Evolutionary conservation across 441 rosid genomes (phyloP).

Genomic region (Populus hybrid): DNA sequence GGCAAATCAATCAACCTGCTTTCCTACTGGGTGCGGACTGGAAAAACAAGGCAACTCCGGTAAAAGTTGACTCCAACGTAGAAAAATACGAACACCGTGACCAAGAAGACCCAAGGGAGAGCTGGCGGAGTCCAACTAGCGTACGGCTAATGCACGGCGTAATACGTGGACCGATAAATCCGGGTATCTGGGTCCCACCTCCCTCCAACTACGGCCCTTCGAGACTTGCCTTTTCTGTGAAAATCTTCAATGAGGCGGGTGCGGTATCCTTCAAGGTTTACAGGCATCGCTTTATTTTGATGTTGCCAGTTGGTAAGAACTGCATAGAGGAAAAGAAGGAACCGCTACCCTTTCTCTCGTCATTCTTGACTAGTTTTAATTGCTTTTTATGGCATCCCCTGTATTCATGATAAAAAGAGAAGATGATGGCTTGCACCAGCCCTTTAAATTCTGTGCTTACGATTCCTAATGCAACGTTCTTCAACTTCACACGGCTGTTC

Average conservation of each 20-base stretch:
- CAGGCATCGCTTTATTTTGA: not conserved
- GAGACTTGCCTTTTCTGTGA: not conserved
- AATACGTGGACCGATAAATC: conserved; percentile 57
- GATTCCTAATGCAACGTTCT: not conserved
- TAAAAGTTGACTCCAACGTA: not conserved
- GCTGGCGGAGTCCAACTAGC: conserved; percentile 14
- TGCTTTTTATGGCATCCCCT: not conserved
- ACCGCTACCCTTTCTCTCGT: not conserved
- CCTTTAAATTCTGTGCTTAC: not conserved
- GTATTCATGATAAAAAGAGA: too few species aligned
- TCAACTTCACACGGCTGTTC: not conserved
- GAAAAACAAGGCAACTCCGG: not conserved
- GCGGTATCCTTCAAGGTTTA: too few species aligned
- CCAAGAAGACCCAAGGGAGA: not conserved
- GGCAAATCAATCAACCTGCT: not conserved
- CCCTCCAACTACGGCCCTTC: not conserved
- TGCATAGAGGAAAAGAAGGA: not conserved
- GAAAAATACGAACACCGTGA: not conserved
- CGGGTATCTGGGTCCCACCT: conserved; percentile 36
- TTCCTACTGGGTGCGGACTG: not conserved
- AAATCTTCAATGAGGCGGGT: conserved; percentile 10
- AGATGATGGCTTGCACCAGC: too few species aligned
- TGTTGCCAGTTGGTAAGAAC: not conserved
- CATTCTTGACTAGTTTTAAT: not conserved
- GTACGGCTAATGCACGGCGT: conserved; percentile 67